Evolutionary conservation across 108 stramenopile genomes (phyloP).

Genomic region (Skeletonema potamos): DNA sequence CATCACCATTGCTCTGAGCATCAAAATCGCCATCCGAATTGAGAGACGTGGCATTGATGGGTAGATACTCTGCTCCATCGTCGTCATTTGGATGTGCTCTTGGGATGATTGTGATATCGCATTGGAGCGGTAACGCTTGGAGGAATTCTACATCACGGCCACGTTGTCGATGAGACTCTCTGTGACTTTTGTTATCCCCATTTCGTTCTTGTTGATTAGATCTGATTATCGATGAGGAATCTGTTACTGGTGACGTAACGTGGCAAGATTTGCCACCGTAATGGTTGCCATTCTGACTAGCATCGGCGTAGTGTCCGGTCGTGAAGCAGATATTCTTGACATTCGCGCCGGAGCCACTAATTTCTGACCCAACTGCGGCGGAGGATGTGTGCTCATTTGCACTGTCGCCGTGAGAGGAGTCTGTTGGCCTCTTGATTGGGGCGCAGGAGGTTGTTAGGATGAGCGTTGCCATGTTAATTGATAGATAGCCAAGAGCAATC

Average conservation of each 20-base stretch:
- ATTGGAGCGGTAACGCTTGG: constrained; percentile 28
- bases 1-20: neutral
- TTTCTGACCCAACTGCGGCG: neutral
- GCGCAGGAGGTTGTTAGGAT: neutral
- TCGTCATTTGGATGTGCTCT: neutral
- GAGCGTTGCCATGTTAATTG: neutral
- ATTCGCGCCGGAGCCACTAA: neutral
- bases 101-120: constrained; percentile 26
- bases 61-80: no score
- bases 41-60: neutral
- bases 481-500: no score
- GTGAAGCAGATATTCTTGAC: neutral
- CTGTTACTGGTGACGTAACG: neutral
- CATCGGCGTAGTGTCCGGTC: neutral
- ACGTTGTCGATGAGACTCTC: neutral
- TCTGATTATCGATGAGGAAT: neutral
- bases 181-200: neutral
- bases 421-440: neutral
- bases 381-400: neutral
- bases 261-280: neutral
- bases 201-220: neutral
- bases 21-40: neutral
- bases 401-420: neutral
- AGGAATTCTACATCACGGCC: neutral
- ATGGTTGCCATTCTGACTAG: neutral